Percentiles rank a stretch among this genome's conserved stretches.
Conservation (phyloP, 2,329 filamentous ascomycete genomes). For the Orbilia ellipsospora region DNA sequence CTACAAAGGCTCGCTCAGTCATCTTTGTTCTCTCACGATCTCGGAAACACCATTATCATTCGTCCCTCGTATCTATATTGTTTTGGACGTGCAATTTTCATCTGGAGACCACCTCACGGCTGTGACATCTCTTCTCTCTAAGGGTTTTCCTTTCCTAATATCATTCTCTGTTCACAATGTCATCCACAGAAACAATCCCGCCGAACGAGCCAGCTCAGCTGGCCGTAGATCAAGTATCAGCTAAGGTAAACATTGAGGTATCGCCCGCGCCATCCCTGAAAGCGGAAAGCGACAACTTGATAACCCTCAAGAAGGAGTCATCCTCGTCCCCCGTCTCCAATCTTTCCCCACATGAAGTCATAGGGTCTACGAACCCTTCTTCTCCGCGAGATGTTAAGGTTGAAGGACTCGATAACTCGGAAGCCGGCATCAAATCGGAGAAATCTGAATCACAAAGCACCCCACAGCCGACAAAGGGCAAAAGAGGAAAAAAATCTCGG, state of each 20-base stretch:
- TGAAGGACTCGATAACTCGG: constrained; percentile 30
- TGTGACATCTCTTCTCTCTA: too few species aligned
- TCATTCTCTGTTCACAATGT: constrained; percentile 24
- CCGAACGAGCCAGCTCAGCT: constrained; percentile 32
- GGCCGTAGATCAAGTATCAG: constrained; percentile 3
- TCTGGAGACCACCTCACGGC: too few species aligned
- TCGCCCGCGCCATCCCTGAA: constrained; percentile 14
- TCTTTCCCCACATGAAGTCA: constrained; percentile 30
- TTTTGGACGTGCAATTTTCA: too few species aligned
- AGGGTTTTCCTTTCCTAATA: constrained; percentile 1
- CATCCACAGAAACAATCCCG: constrained; percentile 39
- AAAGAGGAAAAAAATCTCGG: constrained; percentile 39
- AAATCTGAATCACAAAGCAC: constrained; percentile 21
- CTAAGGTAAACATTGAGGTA: constrained; percentile 21
- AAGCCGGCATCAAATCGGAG: constrained; percentile 30
- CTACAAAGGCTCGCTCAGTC: not conserved
- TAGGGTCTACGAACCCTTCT: constrained; percentile 46
- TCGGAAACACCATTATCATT: not conserved
- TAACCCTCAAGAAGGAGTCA: constrained; percentile 35
- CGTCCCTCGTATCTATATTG: too few species aligned
- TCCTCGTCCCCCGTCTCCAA: constrained; percentile 46
- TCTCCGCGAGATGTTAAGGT: constrained; percentile 43
- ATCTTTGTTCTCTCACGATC: not conserved
- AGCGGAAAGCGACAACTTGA: constrained; percentile 12
- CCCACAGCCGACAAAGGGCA: constrained; percentile 55